Evolutionary conservation across 169 alveolate genomes (phyloP).

Genomic region (Plasmodium vivax): DNA sequence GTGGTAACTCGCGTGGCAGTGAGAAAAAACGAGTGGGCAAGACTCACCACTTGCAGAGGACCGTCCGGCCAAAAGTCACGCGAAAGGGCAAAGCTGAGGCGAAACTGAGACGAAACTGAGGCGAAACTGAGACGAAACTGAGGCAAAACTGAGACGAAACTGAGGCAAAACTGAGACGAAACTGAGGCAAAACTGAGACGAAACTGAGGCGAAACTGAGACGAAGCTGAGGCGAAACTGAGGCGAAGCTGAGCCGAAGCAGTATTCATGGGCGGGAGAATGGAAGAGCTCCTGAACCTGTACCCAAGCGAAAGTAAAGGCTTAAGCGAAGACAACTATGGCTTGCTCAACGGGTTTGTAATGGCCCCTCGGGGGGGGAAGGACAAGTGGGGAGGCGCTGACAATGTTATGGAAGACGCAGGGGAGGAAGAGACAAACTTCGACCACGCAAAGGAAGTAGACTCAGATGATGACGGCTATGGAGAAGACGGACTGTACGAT

Average conservation of each 20-base stretch:
- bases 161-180: background rate
- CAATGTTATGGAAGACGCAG: background rate
- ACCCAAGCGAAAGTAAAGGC: background rate
- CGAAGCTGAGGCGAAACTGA: background rate
- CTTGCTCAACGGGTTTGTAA: background rate
- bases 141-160: too few relatives aligned
- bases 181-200: background rate
- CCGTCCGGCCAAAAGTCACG: background rate
- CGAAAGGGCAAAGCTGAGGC: background rate
- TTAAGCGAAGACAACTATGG: background rate
- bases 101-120: background rate
- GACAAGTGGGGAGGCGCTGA: background rate
- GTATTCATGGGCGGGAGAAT: background rate
- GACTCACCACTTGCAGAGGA: background rate
- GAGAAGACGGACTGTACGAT: slow-evolving; percentile 15
- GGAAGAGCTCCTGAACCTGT: background rate
- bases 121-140: background rate
- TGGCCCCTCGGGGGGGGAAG: background rate
- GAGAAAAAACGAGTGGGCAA: background rate
- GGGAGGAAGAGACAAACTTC: background rate
- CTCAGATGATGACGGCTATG: background rate
- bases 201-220: too few relatives aligned
- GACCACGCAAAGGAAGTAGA: background rate
- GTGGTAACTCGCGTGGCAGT: background rate
- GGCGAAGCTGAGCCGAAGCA: background rate